A percentile compares a stretch with the other conserved stretches of the same genome.
These are phyloP conservation scores for Tagetes patula DNA, from an alignment of 129 eudicot species.

Conservation along the genomic window DNA sequence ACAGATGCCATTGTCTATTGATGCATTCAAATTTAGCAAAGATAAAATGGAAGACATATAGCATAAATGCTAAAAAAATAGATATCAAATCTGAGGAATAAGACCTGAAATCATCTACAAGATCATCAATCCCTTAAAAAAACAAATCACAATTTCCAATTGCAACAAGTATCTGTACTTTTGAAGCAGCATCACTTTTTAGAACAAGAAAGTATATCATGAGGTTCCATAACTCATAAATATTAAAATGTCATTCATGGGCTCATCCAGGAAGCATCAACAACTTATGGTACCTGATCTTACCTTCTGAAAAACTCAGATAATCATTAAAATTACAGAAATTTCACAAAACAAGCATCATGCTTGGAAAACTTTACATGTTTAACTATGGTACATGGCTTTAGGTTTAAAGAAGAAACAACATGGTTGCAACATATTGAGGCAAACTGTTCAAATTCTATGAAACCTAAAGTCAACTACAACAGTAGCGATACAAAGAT, in stretches of 20 bases:
- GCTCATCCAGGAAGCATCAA: not conserved
- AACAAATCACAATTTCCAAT: not conserved
- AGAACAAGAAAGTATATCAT: not conserved
- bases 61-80: conserved; percentile 5
- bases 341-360: not conserved
- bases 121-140: conserved; percentile 13
- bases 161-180: not conserved
- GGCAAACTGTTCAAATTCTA: not conserved
- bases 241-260: not conserved
- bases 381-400: not conserved
- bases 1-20: not conserved
- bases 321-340: not conserved
- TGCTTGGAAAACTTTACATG: not conserved
- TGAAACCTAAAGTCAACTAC: conserved; percentile 10
- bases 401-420: not conserved
- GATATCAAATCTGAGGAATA: not conserved
- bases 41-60: not conserved
- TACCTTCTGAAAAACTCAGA: not conserved
- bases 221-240: not conserved
- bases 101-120: not conserved
- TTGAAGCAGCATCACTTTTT: not conserved
- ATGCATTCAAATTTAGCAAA: not conserved
- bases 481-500: not conserved
- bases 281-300: not conserved
- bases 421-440: conserved; percentile 12